These are phyloP conservation scores for Alternaria sp. DNA, from an alignment of 2,329 filamentous ascomycete genomes.

Conservation along the genomic window DNA sequence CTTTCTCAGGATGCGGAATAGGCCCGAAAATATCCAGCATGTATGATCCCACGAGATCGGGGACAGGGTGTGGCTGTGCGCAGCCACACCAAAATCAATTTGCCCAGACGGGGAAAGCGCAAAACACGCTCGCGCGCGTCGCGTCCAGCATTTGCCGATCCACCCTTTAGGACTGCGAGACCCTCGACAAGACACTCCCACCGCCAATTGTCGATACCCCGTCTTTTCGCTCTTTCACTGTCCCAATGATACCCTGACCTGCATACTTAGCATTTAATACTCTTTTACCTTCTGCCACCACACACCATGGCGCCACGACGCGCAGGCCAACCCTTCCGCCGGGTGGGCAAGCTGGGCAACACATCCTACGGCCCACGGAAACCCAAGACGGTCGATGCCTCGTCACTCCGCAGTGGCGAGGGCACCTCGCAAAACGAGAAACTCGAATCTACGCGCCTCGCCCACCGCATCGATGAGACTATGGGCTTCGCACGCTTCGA, in stretches of 20 bases:
- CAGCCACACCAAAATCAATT: constrained; percentile 34
- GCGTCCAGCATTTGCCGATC: constrained; percentile 27
- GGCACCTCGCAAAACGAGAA: constrained; percentile 92
- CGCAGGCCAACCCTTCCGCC: constrained; percentile 50
- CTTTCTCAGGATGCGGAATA: constrained; percentile 24
- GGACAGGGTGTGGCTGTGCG: background rate
- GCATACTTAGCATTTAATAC: constrained; percentile 31
- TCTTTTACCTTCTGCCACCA: constrained; percentile 21
- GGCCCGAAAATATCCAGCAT: constrained; percentile 33
- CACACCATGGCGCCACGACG: constrained; percentile 55
- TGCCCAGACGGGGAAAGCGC: constrained; percentile 25
- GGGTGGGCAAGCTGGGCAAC: constrained; percentile 52
- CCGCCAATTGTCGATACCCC: constrained; percentile 22
- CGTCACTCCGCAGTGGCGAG: constrained; percentile 76
- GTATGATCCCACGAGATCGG: constrained; percentile 23
- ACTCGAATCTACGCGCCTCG: constrained; percentile 81
- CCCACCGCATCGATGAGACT: constrained; percentile 88
- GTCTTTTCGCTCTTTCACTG: constrained; percentile 24
- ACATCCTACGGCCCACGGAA: constrained; percentile 60
- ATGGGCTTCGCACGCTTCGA: constrained; percentile 96
- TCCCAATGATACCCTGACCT: constrained; percentile 42
- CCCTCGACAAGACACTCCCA: constrained; percentile 14
- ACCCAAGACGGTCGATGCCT: constrained; percentile 80
- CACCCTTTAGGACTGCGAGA: constrained; percentile 10
- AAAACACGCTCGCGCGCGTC: constrained; percentile 29